phyloP scores from a whole-genome alignment of 257 asterid species.

The Anisodus acutangulus region DNA sequence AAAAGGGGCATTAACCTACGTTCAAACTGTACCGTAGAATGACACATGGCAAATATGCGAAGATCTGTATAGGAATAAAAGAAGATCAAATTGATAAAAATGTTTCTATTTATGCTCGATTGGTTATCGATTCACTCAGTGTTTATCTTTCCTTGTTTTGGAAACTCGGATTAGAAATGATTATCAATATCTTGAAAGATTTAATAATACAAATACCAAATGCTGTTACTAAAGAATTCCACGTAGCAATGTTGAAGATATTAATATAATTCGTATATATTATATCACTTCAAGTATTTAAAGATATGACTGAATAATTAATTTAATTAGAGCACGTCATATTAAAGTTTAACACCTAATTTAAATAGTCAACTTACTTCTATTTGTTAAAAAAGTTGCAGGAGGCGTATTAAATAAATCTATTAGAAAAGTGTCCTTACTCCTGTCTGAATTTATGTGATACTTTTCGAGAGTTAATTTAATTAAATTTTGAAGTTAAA shows the following conservation, averaged over 20 bases:
- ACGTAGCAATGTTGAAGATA: not conserved
- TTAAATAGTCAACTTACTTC: not conserved
- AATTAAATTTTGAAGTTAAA: no score
- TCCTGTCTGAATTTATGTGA: no score
- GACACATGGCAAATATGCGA: not conserved
- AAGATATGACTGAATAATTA: not conserved
- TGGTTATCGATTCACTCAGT: not conserved
- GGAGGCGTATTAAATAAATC: not conserved
- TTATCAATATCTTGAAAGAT: not conserved
- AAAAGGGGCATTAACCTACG: not conserved
- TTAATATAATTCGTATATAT: not conserved
- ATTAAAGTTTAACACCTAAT: not conserved
- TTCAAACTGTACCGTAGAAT: not conserved
- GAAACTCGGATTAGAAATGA: not conserved
- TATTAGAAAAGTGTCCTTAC: not conserved
- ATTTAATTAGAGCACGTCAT: not conserved
- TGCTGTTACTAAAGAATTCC: not conserved
- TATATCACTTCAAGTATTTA: not conserved
- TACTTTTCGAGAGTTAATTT: no score
- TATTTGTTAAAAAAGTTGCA: not conserved
- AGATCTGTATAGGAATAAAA: not conserved
- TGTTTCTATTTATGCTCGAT: not conserved
- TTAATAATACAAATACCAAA: slow-evolving; percentile 4
- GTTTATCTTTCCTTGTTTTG: no score
- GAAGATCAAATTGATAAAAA: not conserved